Evolutionary conservation across 495 filamentous ascomycete species (phyloP), one percentile per base, ranked within the genome.

Genomic region (Penicillium bovifimosum): DNA sequence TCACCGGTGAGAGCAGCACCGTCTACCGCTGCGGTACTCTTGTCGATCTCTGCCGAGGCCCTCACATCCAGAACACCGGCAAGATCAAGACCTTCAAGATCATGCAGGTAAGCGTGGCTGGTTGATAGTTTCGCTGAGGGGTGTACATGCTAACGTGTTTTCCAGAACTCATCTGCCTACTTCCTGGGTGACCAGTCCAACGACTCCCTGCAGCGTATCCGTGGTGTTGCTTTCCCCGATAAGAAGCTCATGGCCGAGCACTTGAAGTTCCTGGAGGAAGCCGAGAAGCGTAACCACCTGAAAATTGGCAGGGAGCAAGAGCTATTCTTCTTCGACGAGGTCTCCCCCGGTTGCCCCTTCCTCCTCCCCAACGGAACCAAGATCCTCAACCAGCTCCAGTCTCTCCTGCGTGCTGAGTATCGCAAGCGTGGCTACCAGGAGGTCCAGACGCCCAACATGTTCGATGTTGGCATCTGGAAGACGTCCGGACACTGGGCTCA

Each of bases 381-480:
- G 55, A 96, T 98, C 60, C 88, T 96, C 75, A 97, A 96, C 64
- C 83, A 87, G 11, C 70, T 98, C 2, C 82, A 89, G 68, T 75
- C 76, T 6, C 88, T 95, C 65, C 76, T 97, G 54, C 81, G 86
- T 27, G 77, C 85, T 9, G 83, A 97, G 66, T 98, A 98, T 73
- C 91, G 90, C 80, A 88, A 88, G 66, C 87, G 93, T 34, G 90
- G 85, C 11, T 98, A 96, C 70, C 84, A 95, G 56, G 93, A 98
- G 68, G 93, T 97, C 42, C 87, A 91, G 62, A 87, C 91, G 5
- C 95, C 93, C 9, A 97, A 96, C 69, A 96, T 97, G 86, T 98
- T 87, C 70, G 91, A 96, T 55, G 77, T 85, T 11, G 76, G 85
- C 5, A 75, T 98, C 24, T 97, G 93, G 95, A 90, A 96, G 72